These are phyloP conservation scores for Colletotrichum godetiae DNA, from an alignment of 2,329 filamentous ascomycete species.

Conservation along the genomic window DNA sequence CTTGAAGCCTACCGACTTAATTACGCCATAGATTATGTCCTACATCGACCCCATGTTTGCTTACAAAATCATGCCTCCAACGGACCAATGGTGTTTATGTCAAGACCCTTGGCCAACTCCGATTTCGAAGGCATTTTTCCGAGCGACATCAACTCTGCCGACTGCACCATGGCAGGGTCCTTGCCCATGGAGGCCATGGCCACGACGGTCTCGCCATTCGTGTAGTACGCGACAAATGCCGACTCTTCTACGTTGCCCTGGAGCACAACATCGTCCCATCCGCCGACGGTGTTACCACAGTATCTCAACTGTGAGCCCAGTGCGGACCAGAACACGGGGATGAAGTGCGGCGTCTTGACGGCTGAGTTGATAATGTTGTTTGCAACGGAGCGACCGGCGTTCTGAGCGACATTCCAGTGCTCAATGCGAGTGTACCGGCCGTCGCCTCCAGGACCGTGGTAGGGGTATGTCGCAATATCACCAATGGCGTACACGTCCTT, in stretches of 20 bases:
- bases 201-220: conserved; percentile 85
- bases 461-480: conserved; percentile 95
- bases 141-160: conserved; percentile 84
- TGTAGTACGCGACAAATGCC: conserved; percentile 92
- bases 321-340: conserved; percentile 97
- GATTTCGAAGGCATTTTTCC: conserved; percentile 86
- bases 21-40: neutral
- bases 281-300: conserved; percentile 84
- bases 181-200: conserved; percentile 91
- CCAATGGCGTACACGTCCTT: conserved; percentile 92
- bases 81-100: conserved; percentile 58
- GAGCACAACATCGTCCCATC: conserved; percentile 88
- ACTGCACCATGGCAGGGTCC: conserved; percentile 88
- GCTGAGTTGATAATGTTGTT: conserved; percentile 77
- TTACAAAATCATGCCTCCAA: conserved; percentile 41
- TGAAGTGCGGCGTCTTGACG: conserved; percentile 76
- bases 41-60: neutral
- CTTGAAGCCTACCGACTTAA: neutral
- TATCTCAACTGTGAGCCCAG: conserved; percentile 90
- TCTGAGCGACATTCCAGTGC: conserved; percentile 99
- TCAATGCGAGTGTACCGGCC: conserved; percentile 85
- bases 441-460: conserved; percentile 86
- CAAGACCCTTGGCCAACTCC: conserved; percentile 74
- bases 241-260: conserved; percentile 80
- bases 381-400: conserved; percentile 85